Evolutionary conservation across 176 grass and related monocot genomes (phyloP), one percentile per base, ranked within the genome.

Genomic region (Ampelocalamus luodianensis): DNA sequence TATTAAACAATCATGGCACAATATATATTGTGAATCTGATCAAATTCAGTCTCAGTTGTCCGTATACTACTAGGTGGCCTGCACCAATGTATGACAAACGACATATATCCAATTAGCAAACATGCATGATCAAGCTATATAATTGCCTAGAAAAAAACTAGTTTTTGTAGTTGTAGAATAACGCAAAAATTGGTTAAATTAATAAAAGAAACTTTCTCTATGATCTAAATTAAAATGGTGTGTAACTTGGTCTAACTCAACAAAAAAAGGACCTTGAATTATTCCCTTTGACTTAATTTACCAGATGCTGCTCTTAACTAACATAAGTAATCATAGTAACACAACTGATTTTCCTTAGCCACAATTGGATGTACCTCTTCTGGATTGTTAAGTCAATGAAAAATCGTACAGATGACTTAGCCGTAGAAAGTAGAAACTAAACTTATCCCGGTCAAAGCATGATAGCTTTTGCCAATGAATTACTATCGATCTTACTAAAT

Each of bases 21-120:
- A 54, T 89, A 56, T 85, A 85, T 76, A 38, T 34, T 37, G 13
- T 38, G 18, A 68, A 76, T 77, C n/a, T 53, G 36, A 89, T 63
- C 32, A 44, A 22, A 32, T 54, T 48, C 43, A 68, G 26, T 49
- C 17, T 82, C 27, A 50, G 23, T 51, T 67, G 61, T 24, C 46
- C 48, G 24, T 11, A 67, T 50, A 17, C 29, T 40, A 74, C 61
- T 53, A 64, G 53, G 74, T 79, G 38, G 14, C 42, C 83, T 71
- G 65, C 53, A 61, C 8, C 5, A 17, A 68, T 70, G 13, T 85
- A 48, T 12, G 49, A 59, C 37, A 26, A 53, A 54, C 16, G 39
- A 53, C 64, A 10, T 13, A 72, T 23, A n/a, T 45, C 18, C 48
- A 44, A 70, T 49, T 59, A 61, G 18, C 39, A 71, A 82, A 42